Percentiles rank a stretch among this genome's conserved stretches.
phyloP scores from a whole-genome alignment of 192 early-diverging fungal species.

The Thamnidium elegans region DNA sequence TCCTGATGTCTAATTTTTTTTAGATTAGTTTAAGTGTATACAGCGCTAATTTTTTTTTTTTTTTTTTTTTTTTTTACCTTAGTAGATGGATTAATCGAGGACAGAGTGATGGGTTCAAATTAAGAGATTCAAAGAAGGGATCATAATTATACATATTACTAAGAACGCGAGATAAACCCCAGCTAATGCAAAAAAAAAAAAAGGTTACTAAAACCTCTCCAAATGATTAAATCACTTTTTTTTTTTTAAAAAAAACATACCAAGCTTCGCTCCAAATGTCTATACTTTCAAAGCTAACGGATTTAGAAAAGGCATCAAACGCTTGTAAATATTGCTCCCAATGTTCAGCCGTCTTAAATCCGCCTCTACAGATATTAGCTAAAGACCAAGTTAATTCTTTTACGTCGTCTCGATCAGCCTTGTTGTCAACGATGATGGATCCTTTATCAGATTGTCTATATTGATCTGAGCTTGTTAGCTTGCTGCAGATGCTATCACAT shows the following conservation, averaged over 20 bases:
- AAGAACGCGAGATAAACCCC: conserved; percentile 35
- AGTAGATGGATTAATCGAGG: conserved; percentile 16
- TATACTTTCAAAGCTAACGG: conserved; percentile 13
- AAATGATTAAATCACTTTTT: background rate
- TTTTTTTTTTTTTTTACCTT: conserved; percentile 16
- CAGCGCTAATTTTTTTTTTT: background rate
- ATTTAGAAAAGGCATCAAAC: conserved; percentile 20
- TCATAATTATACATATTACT: conserved; percentile 25
- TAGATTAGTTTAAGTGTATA: background rate
- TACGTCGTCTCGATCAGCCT: conserved; percentile 16
- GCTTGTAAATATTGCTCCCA: conserved; percentile 17
- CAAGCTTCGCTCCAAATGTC: conserved; percentile 27
- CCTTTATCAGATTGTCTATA: background rate
- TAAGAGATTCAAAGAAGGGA: conserved; percentile 13
- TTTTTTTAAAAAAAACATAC: background rate
- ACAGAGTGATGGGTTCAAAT: conserved; percentile 6
- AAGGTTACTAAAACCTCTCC: too few species aligned
- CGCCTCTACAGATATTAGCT: conserved; percentile 35
- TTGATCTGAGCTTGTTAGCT: background rate
- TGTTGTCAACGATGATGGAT: background rate
- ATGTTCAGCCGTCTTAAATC: conserved; percentile 12
- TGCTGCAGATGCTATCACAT: conserved; percentile 14
- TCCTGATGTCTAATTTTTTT: conserved; percentile 3
- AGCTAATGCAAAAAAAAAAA: conserved; percentile 8
- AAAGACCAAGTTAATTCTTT: conserved; percentile 27